Percentiles rank a stretch among this genome's conserved stretches.
Conservation (phyloP, 176 grass and related monocot genomes). For the Hsuehochloa calcarea region DNA sequence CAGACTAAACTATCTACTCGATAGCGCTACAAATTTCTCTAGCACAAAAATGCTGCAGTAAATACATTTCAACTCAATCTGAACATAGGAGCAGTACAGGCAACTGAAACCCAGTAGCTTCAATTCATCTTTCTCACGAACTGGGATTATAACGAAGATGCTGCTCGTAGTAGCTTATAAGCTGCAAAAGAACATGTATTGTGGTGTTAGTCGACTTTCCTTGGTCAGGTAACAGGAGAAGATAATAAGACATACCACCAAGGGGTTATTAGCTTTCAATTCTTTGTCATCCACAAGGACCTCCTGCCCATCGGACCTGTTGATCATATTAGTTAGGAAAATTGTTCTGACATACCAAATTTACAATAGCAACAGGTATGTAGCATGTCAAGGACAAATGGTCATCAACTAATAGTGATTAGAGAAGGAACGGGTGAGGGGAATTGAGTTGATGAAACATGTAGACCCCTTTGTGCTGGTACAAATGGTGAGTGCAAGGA, state of each 20-base stretch:
- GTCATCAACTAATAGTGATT: background rate
- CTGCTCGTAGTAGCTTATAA: constrained; percentile 94
- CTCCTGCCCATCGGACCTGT: constrained; percentile 76
- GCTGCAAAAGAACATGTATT: constrained; percentile 50
- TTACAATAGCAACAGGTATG: background rate
- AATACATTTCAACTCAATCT: constrained; percentile 6
- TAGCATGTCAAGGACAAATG: background rate
- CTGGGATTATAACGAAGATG: constrained; percentile 72
- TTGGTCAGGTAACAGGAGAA: constrained; percentile 35
- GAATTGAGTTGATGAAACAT: background rate
- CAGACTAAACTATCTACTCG: constrained; percentile 19
- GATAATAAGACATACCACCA: constrained; percentile 58
- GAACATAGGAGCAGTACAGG: background rate
- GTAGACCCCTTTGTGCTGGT: background rate
- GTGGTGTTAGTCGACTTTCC: constrained; percentile 3
- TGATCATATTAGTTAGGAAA: background rate
- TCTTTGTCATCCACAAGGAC: constrained; percentile 74
- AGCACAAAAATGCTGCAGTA: constrained; percentile 35
- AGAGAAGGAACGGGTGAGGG: background rate
- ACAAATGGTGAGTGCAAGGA: background rate
- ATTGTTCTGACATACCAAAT: background rate
- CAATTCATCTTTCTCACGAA: constrained; percentile 39
- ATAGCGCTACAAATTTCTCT: constrained; percentile 11
- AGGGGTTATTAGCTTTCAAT: constrained; percentile 71
- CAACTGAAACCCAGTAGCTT: background rate